Conservation (phyloP, 768 basidiomycete species). For the Xerocomellus chrysenteron region DNA sequence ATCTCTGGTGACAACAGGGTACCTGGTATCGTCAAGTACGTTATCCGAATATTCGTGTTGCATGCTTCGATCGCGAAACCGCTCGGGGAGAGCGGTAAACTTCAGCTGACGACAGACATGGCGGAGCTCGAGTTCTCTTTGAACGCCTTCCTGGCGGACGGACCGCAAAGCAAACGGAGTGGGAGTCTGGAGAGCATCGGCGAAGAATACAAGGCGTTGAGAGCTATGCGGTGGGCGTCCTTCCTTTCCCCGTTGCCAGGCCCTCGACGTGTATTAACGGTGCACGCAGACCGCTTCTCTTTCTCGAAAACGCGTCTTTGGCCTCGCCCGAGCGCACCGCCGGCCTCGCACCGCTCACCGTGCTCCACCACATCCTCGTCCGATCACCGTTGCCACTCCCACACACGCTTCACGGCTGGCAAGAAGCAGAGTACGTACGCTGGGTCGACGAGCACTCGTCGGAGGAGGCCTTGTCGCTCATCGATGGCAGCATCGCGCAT, state of each 20-base stretch:
- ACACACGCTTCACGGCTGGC: conserved; percentile 89
- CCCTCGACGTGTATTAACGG: not conserved
- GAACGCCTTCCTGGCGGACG: conserved; percentile 70
- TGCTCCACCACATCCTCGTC: conserved; percentile 90
- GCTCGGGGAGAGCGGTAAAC: conserved; percentile 87
- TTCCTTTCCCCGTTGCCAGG: not conserved
- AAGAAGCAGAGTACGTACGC: conserved; percentile 92
- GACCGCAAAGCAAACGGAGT: conserved; percentile 55
- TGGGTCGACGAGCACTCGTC: conserved; percentile 93
- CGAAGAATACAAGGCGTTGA: conserved; percentile 81
- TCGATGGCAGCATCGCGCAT: conserved; percentile 74
- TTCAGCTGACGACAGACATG: conserved; percentile 95
- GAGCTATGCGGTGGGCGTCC: conserved; percentile 75
- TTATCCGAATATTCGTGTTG: conserved; percentile 83
- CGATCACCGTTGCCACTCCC: conserved; percentile 85
- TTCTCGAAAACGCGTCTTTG: conserved; percentile 77
- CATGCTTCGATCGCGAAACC: conserved; percentile 94
- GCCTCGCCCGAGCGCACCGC: conserved; percentile 63
- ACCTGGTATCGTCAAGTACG: conserved; percentile 67
- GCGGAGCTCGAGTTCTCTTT: conserved; percentile 93
- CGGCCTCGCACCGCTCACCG: conserved; percentile 82
- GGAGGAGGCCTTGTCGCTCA: conserved; percentile 73
- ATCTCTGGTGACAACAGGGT: conserved; percentile 42
- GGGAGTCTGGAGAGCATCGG: conserved; percentile 74
- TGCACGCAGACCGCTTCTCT: conserved; percentile 71